Base-by-base conservation (phyloP, 2,329 filamentous ascomycete genomes). In the Pseudopithomyces maydicus region DNA sequence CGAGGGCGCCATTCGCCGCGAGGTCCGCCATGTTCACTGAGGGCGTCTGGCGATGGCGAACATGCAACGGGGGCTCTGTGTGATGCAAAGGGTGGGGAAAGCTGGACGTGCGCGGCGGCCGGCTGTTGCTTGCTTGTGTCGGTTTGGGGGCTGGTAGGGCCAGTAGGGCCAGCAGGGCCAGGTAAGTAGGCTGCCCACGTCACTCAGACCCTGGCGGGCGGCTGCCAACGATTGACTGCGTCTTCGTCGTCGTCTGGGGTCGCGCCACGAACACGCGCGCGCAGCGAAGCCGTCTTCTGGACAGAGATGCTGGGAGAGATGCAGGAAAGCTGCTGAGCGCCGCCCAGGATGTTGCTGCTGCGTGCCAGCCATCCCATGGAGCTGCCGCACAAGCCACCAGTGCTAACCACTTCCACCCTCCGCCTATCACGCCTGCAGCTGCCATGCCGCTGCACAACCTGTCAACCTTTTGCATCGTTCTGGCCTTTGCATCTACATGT, bases 31-130 rank as follows among this genome's bases (percentile, higher is more conserved):
- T 51, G 33, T 14, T 52, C 14, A 39, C 44, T 42, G 38, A 32
- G 49, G 52, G 20, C 19, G 23, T 33, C 55, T 20, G 29, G 49
- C 15, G 56, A 39, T 47, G 52, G 39, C 26, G 6, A 48, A 50
- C 49, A 52, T 51, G 3, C 48, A 42, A 33, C 48, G 48, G 22
- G 7, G 35, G 38, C 20, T 22, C n/a, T 22, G 36, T 46, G 50
- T 36, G 39, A 41, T 54, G 51, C 38, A 46, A 52, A 44, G 56
- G 38, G 39, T 23, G 38, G 45, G 33, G 38, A 51, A 51, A 29
- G 64, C 62, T 67, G 64, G 58, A 65, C 42, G 64, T 70, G 63
- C 50, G 62, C 52, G 46, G 53, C 51, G 52, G 52, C 67, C 66
- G 70, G 69, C 65, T 56, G 56, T 14, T n/a, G n/a, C 12, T n/a